phyloP scores from a whole-genome alignment of 1,284 basidiomycete species.

The Athelia sp. region DNA sequence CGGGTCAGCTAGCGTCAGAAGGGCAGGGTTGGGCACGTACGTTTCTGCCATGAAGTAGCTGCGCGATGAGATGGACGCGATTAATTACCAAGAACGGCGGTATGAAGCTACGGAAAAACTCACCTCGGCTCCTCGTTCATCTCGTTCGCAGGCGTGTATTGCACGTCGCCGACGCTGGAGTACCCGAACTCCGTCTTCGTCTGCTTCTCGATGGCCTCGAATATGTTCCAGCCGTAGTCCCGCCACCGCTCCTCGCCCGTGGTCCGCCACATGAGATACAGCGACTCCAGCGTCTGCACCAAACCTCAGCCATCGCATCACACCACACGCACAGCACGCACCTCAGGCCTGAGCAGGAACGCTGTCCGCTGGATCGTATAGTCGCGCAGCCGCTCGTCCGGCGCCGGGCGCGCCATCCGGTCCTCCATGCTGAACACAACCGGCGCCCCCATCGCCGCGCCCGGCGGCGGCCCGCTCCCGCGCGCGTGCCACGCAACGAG shows the following conservation, averaged over 20 bases:
- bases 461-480: constrained; percentile 50
- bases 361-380: constrained; percentile 38
- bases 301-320: constrained; percentile 3
- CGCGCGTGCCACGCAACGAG: constrained; percentile 46
- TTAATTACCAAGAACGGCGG: constrained; percentile 4
- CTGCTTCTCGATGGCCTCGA: constrained; percentile 61
- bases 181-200: constrained; percentile 54
- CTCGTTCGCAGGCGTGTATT: constrained; percentile 27
- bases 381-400: constrained; percentile 31
- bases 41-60: constrained; percentile 75
- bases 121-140: constrained; percentile 69
- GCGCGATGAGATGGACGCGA: background rate
- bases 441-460: constrained; percentile 37
- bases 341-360: constrained; percentile 66
- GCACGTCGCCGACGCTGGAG: constrained; percentile 48
- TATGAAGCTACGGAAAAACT: constrained; percentile 9
- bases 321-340: constrained; percentile 20
- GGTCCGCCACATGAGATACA: constrained; percentile 67
- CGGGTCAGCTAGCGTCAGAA: constrained; percentile 17
- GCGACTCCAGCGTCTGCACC: constrained; percentile 58
- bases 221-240: constrained; percentile 74
- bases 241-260: constrained; percentile 69
- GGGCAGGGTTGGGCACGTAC: too few species aligned
- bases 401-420: constrained; percentile 9
- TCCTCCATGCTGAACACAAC: too few species aligned